Conservation (phyloP, 2,329 filamentous ascomycete genomes). For the Eurotiales sp. region DNA sequence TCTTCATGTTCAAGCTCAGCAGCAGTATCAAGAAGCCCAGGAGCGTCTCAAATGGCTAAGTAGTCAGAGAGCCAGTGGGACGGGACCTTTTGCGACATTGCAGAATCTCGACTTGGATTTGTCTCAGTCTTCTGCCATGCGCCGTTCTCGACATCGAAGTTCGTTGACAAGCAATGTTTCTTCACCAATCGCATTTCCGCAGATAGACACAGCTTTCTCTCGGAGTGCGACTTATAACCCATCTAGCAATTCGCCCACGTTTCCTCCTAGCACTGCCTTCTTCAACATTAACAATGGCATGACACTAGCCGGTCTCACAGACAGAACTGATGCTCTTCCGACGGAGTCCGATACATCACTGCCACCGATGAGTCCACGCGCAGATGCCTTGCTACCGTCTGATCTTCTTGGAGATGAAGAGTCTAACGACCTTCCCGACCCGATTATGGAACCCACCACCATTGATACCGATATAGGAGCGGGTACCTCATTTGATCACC, state of each 20-base stretch:
- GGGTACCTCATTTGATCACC: constrained; percentile 22
- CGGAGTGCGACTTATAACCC: constrained; percentile 46
- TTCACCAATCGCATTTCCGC: constrained; percentile 41
- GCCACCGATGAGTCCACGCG: constrained; percentile 61
- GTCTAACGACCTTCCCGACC: constrained; percentile 32
- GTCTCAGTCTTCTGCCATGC: constrained; percentile 36
- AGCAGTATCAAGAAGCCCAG: constrained; percentile 45
- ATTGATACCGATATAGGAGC: constrained; percentile 23
- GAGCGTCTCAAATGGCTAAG: constrained; percentile 43
- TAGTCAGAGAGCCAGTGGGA: constrained; percentile 33
- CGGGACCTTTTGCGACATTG: constrained; percentile 37
- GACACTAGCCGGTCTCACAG: constrained; percentile 47
- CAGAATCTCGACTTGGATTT: constrained; percentile 41
- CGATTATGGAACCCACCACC: constrained; percentile 21
- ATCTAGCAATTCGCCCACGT: constrained; percentile 51
- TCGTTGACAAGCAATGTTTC: constrained; percentile 47
- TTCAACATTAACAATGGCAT: constrained; percentile 63
- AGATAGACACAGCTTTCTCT: constrained; percentile 38
- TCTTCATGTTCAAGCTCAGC: constrained; percentile 40
- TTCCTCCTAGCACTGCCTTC: constrained; percentile 47
- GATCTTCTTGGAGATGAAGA: constrained; percentile 58
- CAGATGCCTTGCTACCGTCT: constrained; percentile 58
- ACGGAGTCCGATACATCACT: constrained; percentile 54
- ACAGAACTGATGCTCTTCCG: constrained; percentile 37
- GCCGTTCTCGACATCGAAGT: constrained; percentile 44